Percentiles rank a stretch among this genome's conserved stretches.
Evolutionary conservation across 2,329 filamentous ascomycete genomes (phyloP).

Genomic region (Diplodia sapinea): DNA sequence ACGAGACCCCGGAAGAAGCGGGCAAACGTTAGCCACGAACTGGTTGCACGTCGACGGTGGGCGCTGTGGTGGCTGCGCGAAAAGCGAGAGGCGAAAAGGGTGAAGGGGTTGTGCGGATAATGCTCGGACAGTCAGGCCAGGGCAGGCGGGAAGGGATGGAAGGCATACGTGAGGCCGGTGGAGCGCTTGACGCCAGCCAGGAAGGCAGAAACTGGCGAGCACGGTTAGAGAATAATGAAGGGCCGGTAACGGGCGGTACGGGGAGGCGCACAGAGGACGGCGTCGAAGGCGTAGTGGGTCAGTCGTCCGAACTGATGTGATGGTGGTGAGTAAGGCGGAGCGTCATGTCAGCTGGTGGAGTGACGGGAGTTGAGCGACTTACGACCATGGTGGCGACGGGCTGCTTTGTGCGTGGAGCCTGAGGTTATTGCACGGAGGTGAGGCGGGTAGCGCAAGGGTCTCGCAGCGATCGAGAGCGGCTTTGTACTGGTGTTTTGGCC

Average conservation of each 20-base stretch:
- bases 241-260: slow-evolving; percentile 16
- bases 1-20: slow-evolving; percentile 47
- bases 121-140: slow-evolving; percentile 32
- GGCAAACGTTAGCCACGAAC: slow-evolving; percentile 53
- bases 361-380: slow-evolving; percentile 38
- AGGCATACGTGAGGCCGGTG: slow-evolving; percentile 92
- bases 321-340: slow-evolving; percentile 61
- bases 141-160: slow-evolving; percentile 34
- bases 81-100: slow-evolving; percentile 19
- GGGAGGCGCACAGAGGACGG: slow-evolving; percentile 76
- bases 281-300: slow-evolving; percentile 95
- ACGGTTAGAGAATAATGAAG: slow-evolving; percentile 23
- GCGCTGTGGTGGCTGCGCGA: slow-evolving; percentile 12
- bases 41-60: background rate
- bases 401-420: slow-evolving; percentile 23
- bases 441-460: slow-evolving; percentile 22
- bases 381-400: slow-evolving; percentile 45
- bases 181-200: slow-evolving; percentile 97
- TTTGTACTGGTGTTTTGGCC: slow-evolving; percentile 26
- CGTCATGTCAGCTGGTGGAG: slow-evolving; percentile 30
- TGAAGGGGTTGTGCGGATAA: slow-evolving; percentile 24
- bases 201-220: slow-evolving; percentile 80
- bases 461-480: slow-evolving; percentile 5
- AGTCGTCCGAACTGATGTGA: slow-evolving; percentile 81
- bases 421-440: slow-evolving; percentile 27